Evolutionary conservation across 352 stramenopile genomes (phyloP).

Genomic region (Globisporangium nodosum): DNA sequence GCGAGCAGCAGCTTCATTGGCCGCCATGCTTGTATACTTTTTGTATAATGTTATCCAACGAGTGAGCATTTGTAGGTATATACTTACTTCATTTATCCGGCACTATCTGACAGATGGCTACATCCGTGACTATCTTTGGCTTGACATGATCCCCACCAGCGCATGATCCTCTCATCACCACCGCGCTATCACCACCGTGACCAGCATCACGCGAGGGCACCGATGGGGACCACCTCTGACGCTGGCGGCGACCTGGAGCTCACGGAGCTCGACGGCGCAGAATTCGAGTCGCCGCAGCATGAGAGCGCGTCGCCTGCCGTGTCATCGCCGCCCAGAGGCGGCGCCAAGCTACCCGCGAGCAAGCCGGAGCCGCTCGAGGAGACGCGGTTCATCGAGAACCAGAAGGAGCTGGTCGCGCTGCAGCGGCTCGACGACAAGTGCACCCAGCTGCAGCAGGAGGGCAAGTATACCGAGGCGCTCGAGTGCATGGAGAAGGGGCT

Average conservation of each 20-base stretch:
- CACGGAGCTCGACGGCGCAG: constrained; percentile 25
- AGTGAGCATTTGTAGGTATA: no score
- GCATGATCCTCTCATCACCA: no score
- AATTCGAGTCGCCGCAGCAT: constrained; percentile 2
- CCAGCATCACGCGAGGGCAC: no score
- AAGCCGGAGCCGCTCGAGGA: constrained; percentile 31
- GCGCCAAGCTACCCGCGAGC: constrained; percentile 9
- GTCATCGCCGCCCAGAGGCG: constrained; percentile 20
- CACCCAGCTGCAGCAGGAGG: constrained; percentile 87
- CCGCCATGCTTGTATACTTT: not conserved
- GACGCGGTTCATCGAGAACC: constrained; percentile 47
- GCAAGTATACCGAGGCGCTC: constrained; percentile 90
- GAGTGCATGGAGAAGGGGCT: constrained; percentile 93
- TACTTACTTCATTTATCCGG: no score
- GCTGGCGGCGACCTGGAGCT: constrained; percentile 17
- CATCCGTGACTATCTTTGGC: no score
- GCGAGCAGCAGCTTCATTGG: no score
- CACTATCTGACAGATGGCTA: no score
- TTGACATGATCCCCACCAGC: no score
- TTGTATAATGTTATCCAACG: no score
- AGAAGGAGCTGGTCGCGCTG: constrained; percentile 85
- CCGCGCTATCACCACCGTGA: no score
- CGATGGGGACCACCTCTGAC: constrained; percentile 4
- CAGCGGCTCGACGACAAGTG: constrained; percentile 89
- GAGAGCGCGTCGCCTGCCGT: constrained; percentile 8